These are phyloP conservation scores for Neonectria hederae DNA, from an alignment of 2,329 filamentous ascomycete species.

Conservation along the genomic window DNA sequence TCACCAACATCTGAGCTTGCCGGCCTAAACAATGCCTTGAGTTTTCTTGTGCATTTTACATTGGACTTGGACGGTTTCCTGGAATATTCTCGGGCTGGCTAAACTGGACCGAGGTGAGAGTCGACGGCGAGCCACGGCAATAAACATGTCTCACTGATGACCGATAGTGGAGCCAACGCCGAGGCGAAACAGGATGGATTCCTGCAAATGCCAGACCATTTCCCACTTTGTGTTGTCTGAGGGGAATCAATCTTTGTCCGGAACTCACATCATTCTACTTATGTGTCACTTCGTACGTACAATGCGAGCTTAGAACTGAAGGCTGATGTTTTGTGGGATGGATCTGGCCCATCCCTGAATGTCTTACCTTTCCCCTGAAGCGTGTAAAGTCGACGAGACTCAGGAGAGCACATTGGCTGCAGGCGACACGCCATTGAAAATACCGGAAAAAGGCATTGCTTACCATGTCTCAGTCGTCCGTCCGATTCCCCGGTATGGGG, in stretches of 20 bases:
- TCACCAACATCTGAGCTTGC: background rate
- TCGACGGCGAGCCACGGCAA: background rate
- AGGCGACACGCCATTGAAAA: background rate
- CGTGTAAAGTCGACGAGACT: background rate
- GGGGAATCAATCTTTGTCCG: background rate
- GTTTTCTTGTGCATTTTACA: background rate
- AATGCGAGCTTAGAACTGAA: background rate
- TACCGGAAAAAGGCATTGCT: background rate
- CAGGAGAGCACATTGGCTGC: background rate
- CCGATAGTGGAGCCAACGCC: background rate
- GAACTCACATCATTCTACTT: background rate
- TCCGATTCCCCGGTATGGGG: background rate
- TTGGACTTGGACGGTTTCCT: background rate
- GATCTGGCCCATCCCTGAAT: slow-evolving; percentile 12
- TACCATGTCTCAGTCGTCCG: background rate
- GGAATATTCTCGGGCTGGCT: background rate
- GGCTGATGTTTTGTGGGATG: background rate
- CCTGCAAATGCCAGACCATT: slow-evolving; percentile 11
- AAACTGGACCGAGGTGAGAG: background rate
- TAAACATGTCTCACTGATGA: background rate
- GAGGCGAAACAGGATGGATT: background rate
- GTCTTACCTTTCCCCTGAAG: slow-evolving; percentile 5
- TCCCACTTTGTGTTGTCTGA: background rate
- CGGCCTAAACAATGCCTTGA: background rate
- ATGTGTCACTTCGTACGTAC: background rate